A percentile compares a stretch with the other conserved stretches of the same genome.
phyloP scores from a whole-genome alignment of 2,329 filamentous ascomycete genomes.

The Phialophora verrucosa region DNA sequence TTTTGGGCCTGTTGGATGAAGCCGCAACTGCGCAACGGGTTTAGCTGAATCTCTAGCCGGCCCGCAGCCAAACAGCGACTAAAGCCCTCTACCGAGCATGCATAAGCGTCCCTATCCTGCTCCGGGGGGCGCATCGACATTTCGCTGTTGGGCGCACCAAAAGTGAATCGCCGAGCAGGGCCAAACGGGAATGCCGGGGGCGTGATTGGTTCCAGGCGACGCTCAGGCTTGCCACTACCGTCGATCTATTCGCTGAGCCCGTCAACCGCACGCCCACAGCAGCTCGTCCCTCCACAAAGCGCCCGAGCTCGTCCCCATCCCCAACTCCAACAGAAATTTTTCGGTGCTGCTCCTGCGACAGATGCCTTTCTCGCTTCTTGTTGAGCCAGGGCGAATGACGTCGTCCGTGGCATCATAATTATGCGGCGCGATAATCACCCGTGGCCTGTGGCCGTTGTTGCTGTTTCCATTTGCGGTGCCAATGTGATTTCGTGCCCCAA shows the following conservation, averaged over 20 bases:
- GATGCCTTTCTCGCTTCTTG: constrained; percentile 18
- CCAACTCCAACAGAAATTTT: constrained; percentile 32
- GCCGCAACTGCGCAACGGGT: constrained; percentile 17
- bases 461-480: not conserved
- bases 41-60: constrained; percentile 21
- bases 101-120: not conserved
- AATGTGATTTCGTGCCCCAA: constrained; percentile 17
- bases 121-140: constrained; percentile 12
- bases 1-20: constrained; percentile 28
- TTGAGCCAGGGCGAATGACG: constrained; percentile 26
- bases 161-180: constrained; percentile 22
- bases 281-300: constrained; percentile 20
- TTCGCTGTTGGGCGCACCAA: constrained; percentile 31
- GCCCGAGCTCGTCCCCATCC: constrained; percentile 21
- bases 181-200: constrained; percentile 20
- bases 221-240: constrained; percentile 27
- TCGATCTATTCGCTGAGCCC: constrained; percentile 31
- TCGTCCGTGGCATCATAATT: constrained; percentile 18
- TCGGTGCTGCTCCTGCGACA: constrained; percentile 1
- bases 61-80: constrained; percentile 20
- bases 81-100: constrained; percentile 7
- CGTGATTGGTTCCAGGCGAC: constrained; percentile 18
- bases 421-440: constrained; percentile 18
- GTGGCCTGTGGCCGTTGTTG: constrained; percentile 12
- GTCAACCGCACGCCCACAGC: constrained; percentile 20